phyloP scores from a whole-genome alignment of 1,139 yeast species.

The Blastobotrys aristatus region DNA sequence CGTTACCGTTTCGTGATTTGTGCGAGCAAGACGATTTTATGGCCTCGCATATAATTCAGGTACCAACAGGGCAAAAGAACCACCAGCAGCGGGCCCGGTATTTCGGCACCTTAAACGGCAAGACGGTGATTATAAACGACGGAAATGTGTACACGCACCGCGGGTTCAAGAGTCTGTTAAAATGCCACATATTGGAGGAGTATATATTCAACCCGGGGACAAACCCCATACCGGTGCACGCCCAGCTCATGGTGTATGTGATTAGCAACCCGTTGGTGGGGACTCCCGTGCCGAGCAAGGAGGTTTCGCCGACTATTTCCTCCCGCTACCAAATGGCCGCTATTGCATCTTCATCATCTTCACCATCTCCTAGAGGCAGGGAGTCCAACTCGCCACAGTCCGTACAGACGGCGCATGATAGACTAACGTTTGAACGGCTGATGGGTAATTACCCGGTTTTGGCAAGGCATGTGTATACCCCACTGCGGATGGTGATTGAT shows the following conservation, averaged over 20 bases:
- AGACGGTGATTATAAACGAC: slow-evolving; percentile 53
- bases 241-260: slow-evolving; percentile 44
- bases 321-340: slow-evolving; percentile 16
- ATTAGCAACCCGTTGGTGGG: slow-evolving; percentile 47
- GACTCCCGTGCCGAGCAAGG: slow-evolving; percentile 23
- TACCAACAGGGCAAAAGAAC: slow-evolving; percentile 37
- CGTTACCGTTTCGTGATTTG: slow-evolving; percentile 46
- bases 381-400: background rate
- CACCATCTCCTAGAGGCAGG: background rate
- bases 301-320: slow-evolving; percentile 23
- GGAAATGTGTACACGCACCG: slow-evolving; percentile 42
- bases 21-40: slow-evolving; percentile 66
- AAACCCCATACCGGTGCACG: slow-evolving; percentile 45
- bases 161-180: slow-evolving; percentile 48
- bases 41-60: slow-evolving; percentile 58
- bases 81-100: slow-evolving; percentile 43
- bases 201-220: slow-evolving; percentile 43
- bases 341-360: background rate
- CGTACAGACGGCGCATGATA: background rate
- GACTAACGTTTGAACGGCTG: slow-evolving; percentile 23
- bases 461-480: slow-evolving; percentile 29
- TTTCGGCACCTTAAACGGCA: slow-evolving; percentile 56
- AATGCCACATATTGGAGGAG: slow-evolving; percentile 43
- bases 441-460: slow-evolving; percentile 30
- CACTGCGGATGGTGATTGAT: slow-evolving; percentile 35